Evolutionary conservation across 768 basidiomycete genomes (phyloP), one percentile per base, ranked within the genome.

Genomic region (Xerocomus potaroensis): DNA sequence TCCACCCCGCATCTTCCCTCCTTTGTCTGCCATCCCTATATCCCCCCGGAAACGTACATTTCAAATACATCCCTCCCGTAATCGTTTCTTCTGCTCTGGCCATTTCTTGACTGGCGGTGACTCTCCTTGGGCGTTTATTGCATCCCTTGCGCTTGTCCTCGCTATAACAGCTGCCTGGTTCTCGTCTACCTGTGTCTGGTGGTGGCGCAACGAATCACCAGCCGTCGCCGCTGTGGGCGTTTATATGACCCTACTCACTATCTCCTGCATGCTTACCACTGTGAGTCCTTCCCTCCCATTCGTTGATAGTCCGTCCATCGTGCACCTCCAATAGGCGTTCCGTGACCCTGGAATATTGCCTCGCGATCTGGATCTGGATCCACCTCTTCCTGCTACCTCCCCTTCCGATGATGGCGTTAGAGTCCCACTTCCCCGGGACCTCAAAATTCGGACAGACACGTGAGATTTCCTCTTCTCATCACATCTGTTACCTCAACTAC

Each of bases 261-360:
- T 91, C 16, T 79, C 80, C 10, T 82, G 73, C 49, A 91, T 94
- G 88, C 55, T 89, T 43, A 75, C 81, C 9, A 89, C 91, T 34
- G 87, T 88, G 53, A 57, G 81, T n/a, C 71, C 10, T 7, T 26
- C 40, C 32, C 32, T 31, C 35, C 34, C 21, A 42, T 44, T 35
- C 33, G 21, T 38, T 46, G 38, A 12, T 16, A 22, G 5, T 14
- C 38, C 16, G 14, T 18, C 8, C 33, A 33, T 15, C 16, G 21
- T 19, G 53, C 35, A 27, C 27, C 33, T 46, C 5, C 24, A 12
- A 43, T 30, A 87, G 86, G 89, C 91, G 8, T 82, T 81, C 54
- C 73, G 78, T 24, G 88, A 94, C 59, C 86, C 90, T 42, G 95
- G 95, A 10, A 92, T 97, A 43, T 66, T 98, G 19, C 95, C 95